These are phyloP conservation scores for Jasminum sambac DNA, from an alignment of 257 asterid species.

Conservation along the genomic window DNA sequence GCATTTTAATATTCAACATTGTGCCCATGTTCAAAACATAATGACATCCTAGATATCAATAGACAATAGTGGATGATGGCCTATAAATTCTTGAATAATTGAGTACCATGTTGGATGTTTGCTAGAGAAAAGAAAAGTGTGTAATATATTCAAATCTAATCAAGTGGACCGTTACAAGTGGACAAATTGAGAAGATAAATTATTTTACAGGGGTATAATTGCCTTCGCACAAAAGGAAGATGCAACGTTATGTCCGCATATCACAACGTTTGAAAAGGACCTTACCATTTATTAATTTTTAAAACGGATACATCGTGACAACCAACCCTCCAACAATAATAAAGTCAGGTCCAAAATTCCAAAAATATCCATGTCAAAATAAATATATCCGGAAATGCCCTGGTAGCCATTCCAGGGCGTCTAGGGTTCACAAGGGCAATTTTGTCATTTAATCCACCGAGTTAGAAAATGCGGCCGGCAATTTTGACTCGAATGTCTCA, in stretches of 20 bases:
- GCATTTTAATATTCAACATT: no score
- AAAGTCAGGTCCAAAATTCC: slow-evolving; percentile 2
- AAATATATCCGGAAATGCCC: not conserved
- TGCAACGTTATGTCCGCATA: not conserved
- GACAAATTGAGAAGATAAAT: slow-evolving; percentile 6
- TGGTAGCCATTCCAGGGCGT: not conserved
- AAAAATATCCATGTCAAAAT: not conserved
- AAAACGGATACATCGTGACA: slow-evolving; percentile 2
- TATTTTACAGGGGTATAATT: slow-evolving; percentile 12
- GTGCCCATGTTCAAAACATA: no score
- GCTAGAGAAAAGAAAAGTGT: not conserved
- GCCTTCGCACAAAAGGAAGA: slow-evolving; percentile 19
- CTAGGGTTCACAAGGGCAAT: not conserved
- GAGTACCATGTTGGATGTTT: slow-evolving; percentile 9
- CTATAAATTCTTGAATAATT: slow-evolving; percentile 1
- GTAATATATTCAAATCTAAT: slow-evolving; percentile 2
- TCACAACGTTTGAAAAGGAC: not conserved
- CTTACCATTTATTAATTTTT: slow-evolving; percentile 10
- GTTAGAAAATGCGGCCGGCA: not conserved
- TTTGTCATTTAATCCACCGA: not conserved
- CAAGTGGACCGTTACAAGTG: slow-evolving; percentile 19
- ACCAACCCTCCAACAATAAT: slow-evolving; percentile 1
- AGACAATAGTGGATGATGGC: not conserved
- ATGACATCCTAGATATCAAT: slow-evolving; percentile 5
- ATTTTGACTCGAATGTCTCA: not conserved